Conservation (phyloP, 352 stramenopile genomes). For the Phytophthora hibernalis region DNA sequence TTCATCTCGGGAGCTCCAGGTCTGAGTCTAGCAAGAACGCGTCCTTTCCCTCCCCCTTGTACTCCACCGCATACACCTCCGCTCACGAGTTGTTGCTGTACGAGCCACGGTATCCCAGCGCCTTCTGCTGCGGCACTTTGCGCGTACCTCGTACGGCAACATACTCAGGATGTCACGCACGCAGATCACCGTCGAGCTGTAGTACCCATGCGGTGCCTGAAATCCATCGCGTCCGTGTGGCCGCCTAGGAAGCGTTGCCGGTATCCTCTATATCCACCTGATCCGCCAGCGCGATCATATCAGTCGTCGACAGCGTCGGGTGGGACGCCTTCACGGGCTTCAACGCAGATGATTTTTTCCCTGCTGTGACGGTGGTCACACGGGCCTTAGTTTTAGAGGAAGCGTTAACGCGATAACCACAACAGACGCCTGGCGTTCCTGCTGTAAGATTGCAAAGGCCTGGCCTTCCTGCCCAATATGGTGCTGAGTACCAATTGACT, state of each 20-base stretch:
- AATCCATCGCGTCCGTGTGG: conserved; percentile 51
- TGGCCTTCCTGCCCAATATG: no score
- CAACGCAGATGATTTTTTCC: conserved; percentile 54
- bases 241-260: no score
- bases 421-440: no score
- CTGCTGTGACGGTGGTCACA: no score
- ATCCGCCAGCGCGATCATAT: conserved; percentile 92
- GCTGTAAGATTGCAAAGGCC: no score
- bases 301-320: conserved; percentile 88
- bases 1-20: conserved; percentile 23
- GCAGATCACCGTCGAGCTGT: conserved; percentile 71
- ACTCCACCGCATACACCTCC: conserved; percentile 28
- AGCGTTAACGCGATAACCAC: no score
- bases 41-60: conserved; percentile 29
- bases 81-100: conserved; percentile 72
- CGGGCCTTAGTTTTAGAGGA: no score
- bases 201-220: conserved; percentile 91
- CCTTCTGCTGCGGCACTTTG: conserved; percentile 90
- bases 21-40: conserved; percentile 28
- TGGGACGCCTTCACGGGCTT: conserved; percentile 90
- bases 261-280: conserved; percentile 24
- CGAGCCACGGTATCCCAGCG: conserved; percentile 78
- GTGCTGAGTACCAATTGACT: no score
- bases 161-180: conserved; percentile 93
- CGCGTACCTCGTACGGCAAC: conserved; percentile 90